phyloP scores from a whole-genome alignment of 225 moss, liverwort and hornwort genomes.

The Antitrichia curtipendula region DNA sequence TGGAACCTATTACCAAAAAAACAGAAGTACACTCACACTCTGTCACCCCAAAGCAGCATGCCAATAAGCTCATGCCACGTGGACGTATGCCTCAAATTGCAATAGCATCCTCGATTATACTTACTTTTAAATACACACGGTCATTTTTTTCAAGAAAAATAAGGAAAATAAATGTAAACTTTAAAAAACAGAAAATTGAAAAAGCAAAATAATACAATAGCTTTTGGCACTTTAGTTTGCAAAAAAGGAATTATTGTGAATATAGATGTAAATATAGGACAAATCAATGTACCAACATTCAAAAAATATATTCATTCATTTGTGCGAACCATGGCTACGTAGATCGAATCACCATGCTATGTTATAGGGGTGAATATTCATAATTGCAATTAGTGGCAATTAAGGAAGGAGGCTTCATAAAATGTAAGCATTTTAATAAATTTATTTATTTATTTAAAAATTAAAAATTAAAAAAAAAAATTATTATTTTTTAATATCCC shows the following conservation, averaged over 20 bases:
- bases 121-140: background rate
- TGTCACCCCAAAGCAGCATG: background rate
- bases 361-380: rapidly evolving
- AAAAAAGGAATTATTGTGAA: background rate
- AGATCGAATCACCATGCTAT: background rate
- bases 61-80: background rate
- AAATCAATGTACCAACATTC: background rate
- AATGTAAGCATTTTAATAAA: too few relatives aligned
- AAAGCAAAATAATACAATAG: background rate
- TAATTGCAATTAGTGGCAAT: background rate
- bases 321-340: rapidly evolving
- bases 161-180: background rate
- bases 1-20: background rate
- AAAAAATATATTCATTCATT: background rate
- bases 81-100: rapidly evolving
- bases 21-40: background rate
- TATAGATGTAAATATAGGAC: background rate
- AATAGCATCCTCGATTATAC: background rate
- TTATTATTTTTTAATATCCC: too few relatives aligned
- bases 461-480: too few relatives aligned
- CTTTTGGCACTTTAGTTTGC: rapidly evolving
- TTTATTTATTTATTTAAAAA: too few relatives aligned
- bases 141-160: background rate
- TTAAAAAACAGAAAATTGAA: background rate
- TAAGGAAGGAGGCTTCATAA: background rate